Conservation (phyloP, 345 rosid species). For the Gossypium herbaceum region DNA sequence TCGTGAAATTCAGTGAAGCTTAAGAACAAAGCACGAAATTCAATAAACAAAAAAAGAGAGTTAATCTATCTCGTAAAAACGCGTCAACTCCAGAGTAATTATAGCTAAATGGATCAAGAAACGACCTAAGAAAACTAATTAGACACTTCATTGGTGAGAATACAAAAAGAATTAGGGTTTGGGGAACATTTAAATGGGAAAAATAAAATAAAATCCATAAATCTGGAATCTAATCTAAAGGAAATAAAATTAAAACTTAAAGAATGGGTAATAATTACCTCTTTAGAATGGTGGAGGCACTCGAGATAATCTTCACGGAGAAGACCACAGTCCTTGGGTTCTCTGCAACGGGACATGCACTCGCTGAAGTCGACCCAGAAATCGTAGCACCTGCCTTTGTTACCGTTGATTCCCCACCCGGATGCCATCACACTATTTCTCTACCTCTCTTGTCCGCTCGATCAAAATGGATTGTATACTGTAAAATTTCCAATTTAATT, state of each 20-base stretch:
- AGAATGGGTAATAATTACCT: conserved; percentile 38
- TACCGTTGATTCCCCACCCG: conserved; percentile 96
- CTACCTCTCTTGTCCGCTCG: not conserved
- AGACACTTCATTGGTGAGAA: not conserved
- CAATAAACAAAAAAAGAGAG: not conserved
- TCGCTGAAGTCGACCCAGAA: conserved; percentile 91
- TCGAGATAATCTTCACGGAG: conserved; percentile 95
- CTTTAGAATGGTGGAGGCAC: conserved; percentile 99
- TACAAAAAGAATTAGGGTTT: conserved; percentile 8
- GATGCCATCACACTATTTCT: conserved; percentile 54
- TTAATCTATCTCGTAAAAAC: not conserved
- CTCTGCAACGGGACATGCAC: conserved; percentile 89
- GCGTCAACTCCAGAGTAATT: not conserved
- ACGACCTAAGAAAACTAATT: not conserved
- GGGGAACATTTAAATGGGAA: not conserved
- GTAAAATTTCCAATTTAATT: not conserved
- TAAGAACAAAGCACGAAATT: conserved; percentile 5
- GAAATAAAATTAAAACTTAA: not conserved
- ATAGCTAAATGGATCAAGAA: not conserved
- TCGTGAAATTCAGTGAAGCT: not conserved
- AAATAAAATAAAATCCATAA: not conserved
- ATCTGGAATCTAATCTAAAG: not conserved
- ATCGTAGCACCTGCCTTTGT: conserved; percentile 93
- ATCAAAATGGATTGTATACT: not conserved
- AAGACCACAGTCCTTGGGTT: conserved; percentile 88